phyloP scores from a whole-genome alignment of 1,139 yeast species.

The Saccharomycopsis hybrid region DNA sequence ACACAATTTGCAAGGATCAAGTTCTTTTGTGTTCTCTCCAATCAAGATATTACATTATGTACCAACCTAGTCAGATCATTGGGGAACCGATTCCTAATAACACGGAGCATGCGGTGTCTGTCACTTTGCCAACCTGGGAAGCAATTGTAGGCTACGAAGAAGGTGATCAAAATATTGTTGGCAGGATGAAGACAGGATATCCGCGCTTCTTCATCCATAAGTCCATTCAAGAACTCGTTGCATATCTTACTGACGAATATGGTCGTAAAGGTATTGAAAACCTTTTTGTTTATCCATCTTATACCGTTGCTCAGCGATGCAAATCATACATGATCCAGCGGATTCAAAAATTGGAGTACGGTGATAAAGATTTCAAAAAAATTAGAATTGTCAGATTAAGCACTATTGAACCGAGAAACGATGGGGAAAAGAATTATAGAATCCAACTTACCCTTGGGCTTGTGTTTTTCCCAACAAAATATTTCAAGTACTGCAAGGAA shows the following conservation, averaged over 20 bases:
- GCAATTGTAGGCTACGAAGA: conserved; percentile 90
- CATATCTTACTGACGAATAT: conserved; percentile 44
- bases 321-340: conserved; percentile 58
- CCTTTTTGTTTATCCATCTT: conserved; percentile 72
- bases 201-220: conserved; percentile 83
- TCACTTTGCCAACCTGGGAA: conserved; percentile 90
- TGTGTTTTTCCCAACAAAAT: conserved; percentile 60
- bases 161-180: conserved; percentile 79
- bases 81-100: conserved; percentile 87
- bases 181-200: conserved; percentile 78
- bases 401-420: conserved; percentile 60
- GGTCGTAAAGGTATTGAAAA: conserved; percentile 66
- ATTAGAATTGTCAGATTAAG: conserved; percentile 75
- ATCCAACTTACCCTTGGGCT: conserved; percentile 67
- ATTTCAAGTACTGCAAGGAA: conserved; percentile 58
- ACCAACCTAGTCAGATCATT: conserved; percentile 34
- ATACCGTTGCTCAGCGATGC: conserved; percentile 75
- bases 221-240: conserved; percentile 56
- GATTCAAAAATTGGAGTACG: conserved; percentile 23
- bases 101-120: conserved; percentile 89
- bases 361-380: conserved; percentile 29
- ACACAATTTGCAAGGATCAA: too few species aligned
- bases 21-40: too few species aligned
- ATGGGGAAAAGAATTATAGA: conserved; percentile 51
- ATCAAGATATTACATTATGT: too few species aligned